Evolutionary conservation across 2,329 filamentous ascomycete species (phyloP), one percentile per base, ranked within the genome.

Genomic region (Neocatenulostroma microsporum): DNA sequence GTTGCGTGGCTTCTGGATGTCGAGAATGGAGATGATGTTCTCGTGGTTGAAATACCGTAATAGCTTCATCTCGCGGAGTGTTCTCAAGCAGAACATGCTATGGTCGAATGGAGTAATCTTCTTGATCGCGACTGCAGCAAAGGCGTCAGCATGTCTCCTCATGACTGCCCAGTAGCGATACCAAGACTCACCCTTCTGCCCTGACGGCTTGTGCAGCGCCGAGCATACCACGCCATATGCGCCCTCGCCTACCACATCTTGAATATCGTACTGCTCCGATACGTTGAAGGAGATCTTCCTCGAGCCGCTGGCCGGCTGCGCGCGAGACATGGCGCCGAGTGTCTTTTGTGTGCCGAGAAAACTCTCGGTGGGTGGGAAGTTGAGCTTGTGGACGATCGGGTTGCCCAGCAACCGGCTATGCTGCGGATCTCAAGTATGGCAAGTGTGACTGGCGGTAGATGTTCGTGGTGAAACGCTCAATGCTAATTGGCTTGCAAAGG

Each of bases 261-360:
- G 89, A 50, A 98, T 98, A 60, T 98, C 91, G 62, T 98, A 98
- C 65, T 98, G 91, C 66, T 98, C 91, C 58, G 88, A 95, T 46
- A 98, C 91, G 60, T 98, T 98, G 80, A 98, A 98, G 39, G 88
- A 96, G 63, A 98, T 98, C 76, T 96, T 98, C 62, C 91, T 69
- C 44, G 76, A 80, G 49, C 74, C 73, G 58, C 66, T 69, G 53
- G 47, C 32, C 28, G 45, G 46, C 34, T 41, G 40, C 25, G 45
- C 43, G 34, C 48, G 48, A 39, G 44, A 43, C 40, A 43, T 43
- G 17, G 4, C 30, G 34, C 13, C 17, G 8, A 20, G 23, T n/a
- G 8, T n/a, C n/a, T 8, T 8, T 24, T 24, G 23, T 24, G 23
- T 24, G n/a, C 8, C 23, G n/a, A 24, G 23, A 24, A 24, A n/a